Base-by-base conservation (phyloP, 2,329 filamentous ascomycete genomes). In the Botrytis fabae region DNA sequence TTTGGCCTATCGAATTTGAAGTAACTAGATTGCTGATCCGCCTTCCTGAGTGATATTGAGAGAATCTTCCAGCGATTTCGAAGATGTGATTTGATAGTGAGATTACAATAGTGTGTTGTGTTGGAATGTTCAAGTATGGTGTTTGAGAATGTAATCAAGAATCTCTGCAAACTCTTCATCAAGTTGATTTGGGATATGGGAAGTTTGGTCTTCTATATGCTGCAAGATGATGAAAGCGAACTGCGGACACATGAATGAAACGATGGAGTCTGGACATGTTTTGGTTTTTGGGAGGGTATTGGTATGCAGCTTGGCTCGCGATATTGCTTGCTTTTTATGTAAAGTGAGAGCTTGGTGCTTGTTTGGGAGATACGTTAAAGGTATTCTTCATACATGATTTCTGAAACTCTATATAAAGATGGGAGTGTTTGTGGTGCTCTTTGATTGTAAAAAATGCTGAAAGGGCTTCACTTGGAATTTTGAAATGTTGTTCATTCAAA, bases 171-270 rank as follows among this genome's bases (percentile, higher is more conserved):
- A n/a, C 9, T 12, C 22, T 48, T 5, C 32, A 38, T n/a, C 22
- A 48, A 35, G 22, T 66, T 66, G 64, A 8, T 20, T 10, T 22
- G 9, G 48, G 64, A 68, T 68, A 22, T 40, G 46, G 35, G 25
- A 40, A 40, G 72, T 57, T 68, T 40, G 35, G n/a, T 57, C 18
- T 38, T 32, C 14, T 68, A 57, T 54, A 42, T 40, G 40, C 6
- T 5, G 22, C 25, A 3, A 57, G 64, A 68, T 22, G 48, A 68
- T 68, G 64, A 57, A 68, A 68, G 64, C 64, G 64, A 68, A 68
- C 35, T 40, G 48, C 22, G 25, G 35, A 32, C 57, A 42, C 46
- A 68, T 68, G 64, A 68, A 68, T 28, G 64, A 68, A 68, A 68
- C 48, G 64, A 42, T 2, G 1, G 64, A 8, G 64, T 68, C 57